Evolutionary conservation across 495 filamentous ascomycete species (phyloP), one percentile per base, ranked within the genome.

Genomic region (Penicillium verhagenii): DNA sequence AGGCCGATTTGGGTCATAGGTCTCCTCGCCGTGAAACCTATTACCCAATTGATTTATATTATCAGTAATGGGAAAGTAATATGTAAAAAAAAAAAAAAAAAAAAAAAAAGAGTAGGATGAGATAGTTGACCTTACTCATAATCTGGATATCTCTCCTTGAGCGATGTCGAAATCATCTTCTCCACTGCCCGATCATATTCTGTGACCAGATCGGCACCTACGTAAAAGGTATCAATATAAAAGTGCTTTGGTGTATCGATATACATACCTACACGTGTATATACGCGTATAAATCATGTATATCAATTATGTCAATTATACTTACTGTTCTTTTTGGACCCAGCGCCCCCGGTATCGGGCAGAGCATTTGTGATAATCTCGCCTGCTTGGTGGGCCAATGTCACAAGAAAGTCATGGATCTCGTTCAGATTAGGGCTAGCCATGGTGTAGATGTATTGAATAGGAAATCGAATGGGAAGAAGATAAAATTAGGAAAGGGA

Each of bases 101-200:
- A n/a, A n/a, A n/a, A n/a, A n/a, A n/a, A n/a, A n/a, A n/a, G n/a
- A n/a, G n/a, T n/a, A n/a, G n/a, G n/a, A n/a, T 26, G 43, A 33
- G 23, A 28, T 28, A 9, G 1, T 28, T n/a, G 13, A 16, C 14
- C 33, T 13, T 72, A 81, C 77, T 75, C 68, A 71, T 86, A 92
- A 56, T 73, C 52, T 0, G 91, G 90, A 70, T 89, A 93, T 53
- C 75, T 76, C 21, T 76, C 63, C 39, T 69, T 75, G 24, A 96
- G 78, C n/a, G 74, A 75, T 2, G 76, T 76, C 4, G 82, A 85
- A 47, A 95, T 82, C 74, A 91, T 83, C 21, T 77, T 79, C 64
- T 96, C 91, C 39, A 96, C 88, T 1, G 87, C 90, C 58, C 82
- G 83, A 71, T 96, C 91, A 56, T 90, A 91, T 70, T 93, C 86